A percentile compares a stretch with the other conserved stretches of the same genome.
Conservation (phyloP, 139 green algal species). For the Chlamydomonas sphaeroides region DNA sequence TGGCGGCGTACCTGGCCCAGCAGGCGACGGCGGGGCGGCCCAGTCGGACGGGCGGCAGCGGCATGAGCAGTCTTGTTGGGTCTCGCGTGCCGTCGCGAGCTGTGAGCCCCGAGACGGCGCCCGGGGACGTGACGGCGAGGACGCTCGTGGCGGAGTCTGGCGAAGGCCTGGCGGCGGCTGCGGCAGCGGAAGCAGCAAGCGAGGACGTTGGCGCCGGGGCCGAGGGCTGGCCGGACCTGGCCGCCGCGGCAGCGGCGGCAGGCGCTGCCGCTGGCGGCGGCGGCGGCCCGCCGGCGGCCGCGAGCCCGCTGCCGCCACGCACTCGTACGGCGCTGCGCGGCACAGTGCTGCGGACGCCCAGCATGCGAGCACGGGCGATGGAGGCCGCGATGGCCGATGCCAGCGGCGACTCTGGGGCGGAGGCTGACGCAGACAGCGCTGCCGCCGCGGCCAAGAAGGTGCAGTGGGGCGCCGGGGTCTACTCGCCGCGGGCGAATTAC, state of each 20-base stretch:
- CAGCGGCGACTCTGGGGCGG: background rate
- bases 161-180: too few species aligned
- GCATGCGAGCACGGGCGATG: background rate
- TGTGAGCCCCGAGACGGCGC: background rate
- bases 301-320: too few species aligned
- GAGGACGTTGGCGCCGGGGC: too few species aligned
- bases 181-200: background rate
- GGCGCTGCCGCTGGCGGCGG: too few species aligned
- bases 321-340: background rate
- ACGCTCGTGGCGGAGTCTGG: too few species aligned
- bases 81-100: background rate
- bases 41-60: too few species aligned
- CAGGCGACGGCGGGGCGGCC: conserved; percentile 3
- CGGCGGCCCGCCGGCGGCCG: too few species aligned
- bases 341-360: conserved; percentile 4
- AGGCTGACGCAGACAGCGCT: background rate
- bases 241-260: too few species aligned
- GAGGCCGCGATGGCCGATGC: background rate
- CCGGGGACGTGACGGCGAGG: too few species aligned
- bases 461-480: conserved; percentile 23
- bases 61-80: background rate
- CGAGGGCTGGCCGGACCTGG: too few species aligned
- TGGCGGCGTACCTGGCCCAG: conserved; percentile 13
- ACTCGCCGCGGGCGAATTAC: background rate
- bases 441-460: conserved; percentile 7